A percentile compares a stretch with the other conserved stretches of the same genome.
These are phyloP conservation scores for Fraxinus dipetala DNA, from an alignment of 305 asterid species.

Conservation along the genomic window DNA sequence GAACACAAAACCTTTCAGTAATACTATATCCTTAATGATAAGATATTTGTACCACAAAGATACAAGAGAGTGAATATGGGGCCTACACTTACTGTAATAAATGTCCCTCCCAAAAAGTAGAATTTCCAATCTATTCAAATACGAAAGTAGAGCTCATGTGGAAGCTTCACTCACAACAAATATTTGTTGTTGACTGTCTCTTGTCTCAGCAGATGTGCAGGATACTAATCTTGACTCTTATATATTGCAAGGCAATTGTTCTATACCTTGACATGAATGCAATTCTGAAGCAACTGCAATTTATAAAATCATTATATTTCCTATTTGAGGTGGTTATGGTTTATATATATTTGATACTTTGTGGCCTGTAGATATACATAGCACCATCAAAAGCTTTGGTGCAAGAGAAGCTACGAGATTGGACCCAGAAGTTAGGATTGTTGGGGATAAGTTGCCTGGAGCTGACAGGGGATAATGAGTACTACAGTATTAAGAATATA, in stretches of 20 bases:
- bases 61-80: constrained; percentile 11
- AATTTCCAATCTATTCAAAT: background rate
- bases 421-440: constrained; percentile 81
- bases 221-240: constrained; percentile 5
- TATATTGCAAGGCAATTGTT: constrained; percentile 18
- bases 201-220: background rate
- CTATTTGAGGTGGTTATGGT: constrained; percentile 20
- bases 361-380: constrained; percentile 61
- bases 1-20: constrained; percentile 5
- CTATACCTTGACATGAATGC: constrained; percentile 3
- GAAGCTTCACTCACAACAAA: background rate
- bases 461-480: constrained; percentile 90
- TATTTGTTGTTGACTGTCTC: background rate
- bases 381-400: constrained; percentile 97
- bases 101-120: background rate
- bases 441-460: constrained; percentile 83
- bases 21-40: constrained; percentile 13
- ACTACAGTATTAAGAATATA: constrained; percentile 56
- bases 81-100: constrained; percentile 10
- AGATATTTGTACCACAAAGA: constrained; percentile 4
- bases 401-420: constrained; percentile 86
- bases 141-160: background rate
- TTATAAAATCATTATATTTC: constrained; percentile 5
- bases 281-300: constrained; percentile 15
- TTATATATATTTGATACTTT: constrained; percentile 8